Conservation (phyloP, 1,139 yeast species). For the Zygosaccharomyces pseudobailii region DNA sequence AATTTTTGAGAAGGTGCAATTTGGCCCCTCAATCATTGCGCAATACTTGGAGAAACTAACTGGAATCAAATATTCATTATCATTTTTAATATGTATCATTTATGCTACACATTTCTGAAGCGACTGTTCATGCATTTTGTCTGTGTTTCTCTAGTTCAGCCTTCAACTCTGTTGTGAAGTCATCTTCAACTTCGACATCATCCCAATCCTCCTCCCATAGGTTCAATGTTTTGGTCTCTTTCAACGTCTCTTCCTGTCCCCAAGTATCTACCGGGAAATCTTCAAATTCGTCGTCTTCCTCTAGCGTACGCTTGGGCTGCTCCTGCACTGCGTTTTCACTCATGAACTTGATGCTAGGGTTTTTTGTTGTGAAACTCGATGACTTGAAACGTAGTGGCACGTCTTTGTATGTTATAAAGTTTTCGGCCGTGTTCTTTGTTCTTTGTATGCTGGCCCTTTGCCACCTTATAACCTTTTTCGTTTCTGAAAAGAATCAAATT, state of each 20-base stretch:
- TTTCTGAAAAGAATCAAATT: neutral
- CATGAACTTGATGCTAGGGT: neutral
- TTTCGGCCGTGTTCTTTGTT: too few species aligned
- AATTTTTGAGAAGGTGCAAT: neutral
- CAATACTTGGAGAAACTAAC: neutral
- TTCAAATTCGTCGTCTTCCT: constrained; percentile 93
- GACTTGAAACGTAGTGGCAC: too few species aligned
- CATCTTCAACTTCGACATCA: constrained; percentile 84
- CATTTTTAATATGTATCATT: neutral
- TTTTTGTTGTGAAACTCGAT: too few species aligned
- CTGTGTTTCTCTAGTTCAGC: constrained; percentile 35
- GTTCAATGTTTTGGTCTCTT: constrained; percentile 37
- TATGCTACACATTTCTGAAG: neutral
- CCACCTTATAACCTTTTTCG: constrained; percentile 4
- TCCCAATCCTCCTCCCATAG: constrained; percentile 98
- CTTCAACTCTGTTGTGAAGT: constrained; percentile 67
- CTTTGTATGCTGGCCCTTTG: neutral
- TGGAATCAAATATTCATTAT: neutral
- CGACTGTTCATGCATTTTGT: constrained; percentile 10
- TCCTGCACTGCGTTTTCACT: constrained; percentile 13
- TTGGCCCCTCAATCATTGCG: neutral
- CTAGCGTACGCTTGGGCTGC: constrained; percentile 77
- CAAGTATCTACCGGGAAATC: constrained; percentile 86
- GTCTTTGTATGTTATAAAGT: too few species aligned
- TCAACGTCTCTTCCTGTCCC: constrained; percentile 46